These are phyloP conservation scores for Coccomyxa sp. DNA, from an alignment of 139 green algal genomes.

Conservation along the genomic window DNA sequence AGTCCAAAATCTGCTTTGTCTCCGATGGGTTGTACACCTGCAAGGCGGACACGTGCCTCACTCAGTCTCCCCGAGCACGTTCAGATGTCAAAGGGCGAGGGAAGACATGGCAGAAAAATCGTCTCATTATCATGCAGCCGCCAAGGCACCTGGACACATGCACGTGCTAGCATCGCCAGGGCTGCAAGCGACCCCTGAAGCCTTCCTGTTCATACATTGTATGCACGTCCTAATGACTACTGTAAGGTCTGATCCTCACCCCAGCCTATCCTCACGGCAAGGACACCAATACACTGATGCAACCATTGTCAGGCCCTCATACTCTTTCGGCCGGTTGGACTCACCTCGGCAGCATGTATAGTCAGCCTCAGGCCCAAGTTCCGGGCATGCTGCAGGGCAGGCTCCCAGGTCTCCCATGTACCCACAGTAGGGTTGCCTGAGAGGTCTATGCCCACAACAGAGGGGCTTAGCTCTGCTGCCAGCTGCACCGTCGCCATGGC, in stretches of 20 bases:
- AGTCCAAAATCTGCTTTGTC: conserved; percentile 57
- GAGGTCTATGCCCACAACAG: conserved; percentile 68
- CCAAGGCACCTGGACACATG: no score
- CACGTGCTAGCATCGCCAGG: background rate
- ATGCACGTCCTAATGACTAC: no score
- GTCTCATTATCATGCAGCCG: no score
- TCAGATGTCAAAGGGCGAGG: no score
- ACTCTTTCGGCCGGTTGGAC: no score
- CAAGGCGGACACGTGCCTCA: background rate
- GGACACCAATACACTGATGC: no score
- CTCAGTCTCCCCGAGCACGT: background rate
- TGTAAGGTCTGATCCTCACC: no score
- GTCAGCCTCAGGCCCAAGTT: conserved; percentile 55
- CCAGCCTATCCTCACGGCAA: no score
- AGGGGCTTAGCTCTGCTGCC: conserved; percentile 21
- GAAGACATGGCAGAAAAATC: no score
- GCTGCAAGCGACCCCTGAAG: no score
- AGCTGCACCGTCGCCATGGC: conserved; percentile 65
- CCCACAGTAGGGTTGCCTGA: conserved; percentile 69
- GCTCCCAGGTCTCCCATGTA: conserved; percentile 46
- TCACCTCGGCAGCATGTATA: conserved; percentile 70
- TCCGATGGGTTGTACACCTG: conserved; percentile 50
- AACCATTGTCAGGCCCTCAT: no score
- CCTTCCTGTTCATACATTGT: no score
- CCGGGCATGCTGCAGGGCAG: conserved; percentile 44